A percentile compares a stretch with the other conserved stretches of the same genome.
phyloP scores from a whole-genome alignment of 441 rosid genomes.

The Gossypium armourianum region DNA sequence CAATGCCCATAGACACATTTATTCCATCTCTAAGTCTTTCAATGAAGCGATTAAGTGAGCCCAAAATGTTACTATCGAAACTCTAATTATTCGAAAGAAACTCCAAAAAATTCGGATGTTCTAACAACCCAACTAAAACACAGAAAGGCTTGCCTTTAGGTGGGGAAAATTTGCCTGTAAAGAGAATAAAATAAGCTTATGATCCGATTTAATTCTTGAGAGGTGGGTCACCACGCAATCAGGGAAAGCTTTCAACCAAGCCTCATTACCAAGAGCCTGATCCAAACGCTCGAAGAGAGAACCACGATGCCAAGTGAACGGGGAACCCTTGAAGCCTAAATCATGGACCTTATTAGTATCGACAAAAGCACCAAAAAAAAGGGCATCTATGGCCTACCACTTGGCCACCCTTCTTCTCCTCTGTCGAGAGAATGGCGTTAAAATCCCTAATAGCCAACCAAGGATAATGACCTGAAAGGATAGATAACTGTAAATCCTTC shows the following conservation, averaged over 20 bases:
- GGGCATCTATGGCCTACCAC: neutral
- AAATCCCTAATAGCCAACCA: neutral
- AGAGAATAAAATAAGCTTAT: neutral
- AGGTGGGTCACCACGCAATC: neutral
- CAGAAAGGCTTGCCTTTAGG: neutral
- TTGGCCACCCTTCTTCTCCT: neutral
- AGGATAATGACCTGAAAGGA: neutral
- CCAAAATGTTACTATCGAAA: neutral
- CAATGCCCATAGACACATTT: neutral
- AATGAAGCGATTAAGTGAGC: neutral
- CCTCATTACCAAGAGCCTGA: neutral
- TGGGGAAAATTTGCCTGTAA: neutral
- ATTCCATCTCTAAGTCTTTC: neutral
- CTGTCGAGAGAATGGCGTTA: neutral
- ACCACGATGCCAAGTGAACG: too few species aligned
- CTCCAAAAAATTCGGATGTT: neutral
- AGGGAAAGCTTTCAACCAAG: neutral
- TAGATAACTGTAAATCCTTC: neutral
- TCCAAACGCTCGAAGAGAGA: neutral
- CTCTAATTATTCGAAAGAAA: neutral
- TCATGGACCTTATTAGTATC: neutral
- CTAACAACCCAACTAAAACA: neutral
- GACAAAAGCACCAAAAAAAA: too few species aligned
- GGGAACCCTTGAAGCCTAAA: too few species aligned
- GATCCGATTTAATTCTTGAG: neutral